These are phyloP conservation scores for Suillus variegatus DNA, from an alignment of 768 basidiomycete genomes.

Conservation along the genomic window DNA sequence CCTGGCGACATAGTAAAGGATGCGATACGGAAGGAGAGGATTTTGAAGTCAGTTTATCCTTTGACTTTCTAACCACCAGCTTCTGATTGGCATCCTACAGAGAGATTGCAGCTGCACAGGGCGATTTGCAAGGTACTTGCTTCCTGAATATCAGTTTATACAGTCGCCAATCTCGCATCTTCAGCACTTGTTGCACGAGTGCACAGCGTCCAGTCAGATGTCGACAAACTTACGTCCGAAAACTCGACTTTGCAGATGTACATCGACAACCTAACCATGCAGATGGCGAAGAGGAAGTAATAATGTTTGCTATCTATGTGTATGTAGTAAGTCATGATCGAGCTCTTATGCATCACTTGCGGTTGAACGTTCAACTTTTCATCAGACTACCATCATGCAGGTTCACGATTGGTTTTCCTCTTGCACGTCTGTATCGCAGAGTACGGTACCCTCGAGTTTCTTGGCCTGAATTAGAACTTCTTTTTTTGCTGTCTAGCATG, in stretches of 20 bases:
- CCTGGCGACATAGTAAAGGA: slow-evolving; percentile 61
- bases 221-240: slow-evolving; percentile 77
- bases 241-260: slow-evolving; percentile 88
- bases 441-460: not conserved
- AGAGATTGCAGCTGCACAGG: slow-evolving; percentile 74
- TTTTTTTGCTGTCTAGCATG: not conserved
- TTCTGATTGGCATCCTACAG: slow-evolving; percentile 38
- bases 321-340: not conserved
- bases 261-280: slow-evolving; percentile 85
- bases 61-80: not conserved
- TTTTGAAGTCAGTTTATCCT: not conserved
- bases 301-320: not conserved
- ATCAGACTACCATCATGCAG: not conserved
- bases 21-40: slow-evolving; percentile 75
- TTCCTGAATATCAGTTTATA: not conserved
- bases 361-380: not conserved
- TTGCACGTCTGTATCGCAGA: not conserved
- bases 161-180: slow-evolving; percentile 7
- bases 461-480: not conserved
- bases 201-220: slow-evolving; percentile 69
- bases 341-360: not conserved
- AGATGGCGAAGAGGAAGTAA: slow-evolving; percentile 79
- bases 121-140: slow-evolving; percentile 68
- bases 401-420: not conserved
- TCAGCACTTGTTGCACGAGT: slow-evolving; percentile 69